A percentile compares a stretch with the other conserved stretches of the same genome.
Conservation (phyloP, 768 basidiomycete species). For the Boletus subparvulus region DNA sequence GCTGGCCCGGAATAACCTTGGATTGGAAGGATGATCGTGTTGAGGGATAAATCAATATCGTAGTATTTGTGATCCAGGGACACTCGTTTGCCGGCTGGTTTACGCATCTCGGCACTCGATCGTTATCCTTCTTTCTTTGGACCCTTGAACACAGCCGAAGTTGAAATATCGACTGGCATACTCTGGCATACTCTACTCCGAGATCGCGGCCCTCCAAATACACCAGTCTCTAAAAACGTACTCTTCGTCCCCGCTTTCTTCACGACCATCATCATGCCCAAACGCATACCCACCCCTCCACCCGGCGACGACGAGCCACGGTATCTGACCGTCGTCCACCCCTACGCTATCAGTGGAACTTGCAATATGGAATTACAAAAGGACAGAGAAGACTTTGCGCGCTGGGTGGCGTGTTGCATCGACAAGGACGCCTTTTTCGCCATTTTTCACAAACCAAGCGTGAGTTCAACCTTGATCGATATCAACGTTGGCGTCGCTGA, state of each 20-base stretch:
- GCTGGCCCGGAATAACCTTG: no score
- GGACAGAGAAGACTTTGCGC: slow-evolving; percentile 39
- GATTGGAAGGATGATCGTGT: no score
- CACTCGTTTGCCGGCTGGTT: not conserved
- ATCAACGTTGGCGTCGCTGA: not conserved
- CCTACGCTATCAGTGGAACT: slow-evolving; percentile 39
- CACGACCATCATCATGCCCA: slow-evolving; percentile 34
- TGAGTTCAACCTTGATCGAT: slow-evolving; percentile 27
- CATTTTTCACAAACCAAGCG: slow-evolving; percentile 45
- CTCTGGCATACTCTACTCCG: not conserved
- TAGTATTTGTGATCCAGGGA: not conserved
- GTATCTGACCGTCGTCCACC: slow-evolving; percentile 45
- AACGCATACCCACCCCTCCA: slow-evolving; percentile 43
- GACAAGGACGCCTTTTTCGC: slow-evolving; percentile 36
- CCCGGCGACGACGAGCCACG: slow-evolving; percentile 44
- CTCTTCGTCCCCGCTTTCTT: not conserved
- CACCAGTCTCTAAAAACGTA: not conserved
- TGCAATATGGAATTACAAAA: slow-evolving; percentile 41
- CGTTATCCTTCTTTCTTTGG: not conserved
- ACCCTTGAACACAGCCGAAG: not conserved
- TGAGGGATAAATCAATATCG: no score
- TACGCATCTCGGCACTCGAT: not conserved
- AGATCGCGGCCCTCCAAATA: slow-evolving; percentile 1
- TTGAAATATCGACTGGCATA: not conserved
- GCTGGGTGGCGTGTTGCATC: slow-evolving; percentile 45